Conservation (phyloP, 805 yeast species). For the Cyberlindnera galapagoensis region DNA sequence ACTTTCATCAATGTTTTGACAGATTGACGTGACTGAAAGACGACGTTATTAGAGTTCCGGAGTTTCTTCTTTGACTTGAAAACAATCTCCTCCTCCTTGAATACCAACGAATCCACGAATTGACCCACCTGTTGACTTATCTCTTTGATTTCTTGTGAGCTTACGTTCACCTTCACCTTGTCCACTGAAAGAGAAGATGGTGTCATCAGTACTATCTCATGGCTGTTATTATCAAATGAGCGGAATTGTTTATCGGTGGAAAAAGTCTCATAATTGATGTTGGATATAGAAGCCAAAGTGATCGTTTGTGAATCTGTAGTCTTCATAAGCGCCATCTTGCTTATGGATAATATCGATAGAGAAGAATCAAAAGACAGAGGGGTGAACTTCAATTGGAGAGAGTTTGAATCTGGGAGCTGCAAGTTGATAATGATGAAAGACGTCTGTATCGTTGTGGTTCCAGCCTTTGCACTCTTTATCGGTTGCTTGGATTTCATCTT, state of each 20-base stretch:
- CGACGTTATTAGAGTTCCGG: constrained; percentile 16
- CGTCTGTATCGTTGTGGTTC: constrained; percentile 15
- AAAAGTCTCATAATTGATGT: constrained; percentile 15
- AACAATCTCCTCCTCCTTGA: constrained; percentile 14
- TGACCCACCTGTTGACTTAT: constrained; percentile 6
- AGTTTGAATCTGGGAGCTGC: constrained; percentile 2
- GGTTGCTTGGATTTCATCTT: constrained; percentile 8
- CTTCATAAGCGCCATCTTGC: constrained; percentile 24
- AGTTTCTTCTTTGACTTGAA: constrained; percentile 22
- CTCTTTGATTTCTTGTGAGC: constrained; percentile 23
- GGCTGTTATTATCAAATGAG: constrained; percentile 25
- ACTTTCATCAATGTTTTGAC: constrained; percentile 9
- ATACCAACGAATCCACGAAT: constrained; percentile 5
- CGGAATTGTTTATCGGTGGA: constrained; percentile 18
- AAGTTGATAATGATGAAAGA: constrained; percentile 13
- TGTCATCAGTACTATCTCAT: constrained; percentile 21
- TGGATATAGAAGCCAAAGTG: constrained; percentile 16
- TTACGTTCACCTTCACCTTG: constrained; percentile 24
- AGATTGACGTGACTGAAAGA: constrained; percentile 16
- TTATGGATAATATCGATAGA: constrained; percentile 28
- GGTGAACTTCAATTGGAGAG: constrained; percentile 26
- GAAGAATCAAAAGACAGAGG: constrained; percentile 40
- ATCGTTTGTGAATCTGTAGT: constrained; percentile 13
- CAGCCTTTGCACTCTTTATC: constrained; percentile 2
- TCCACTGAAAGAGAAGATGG: constrained; percentile 14